Evolutionary conservation across 495 filamentous ascomycete genomes (phyloP), one percentile per base, ranked within the genome.

Genomic region (Tuber melanosporum): DNA sequence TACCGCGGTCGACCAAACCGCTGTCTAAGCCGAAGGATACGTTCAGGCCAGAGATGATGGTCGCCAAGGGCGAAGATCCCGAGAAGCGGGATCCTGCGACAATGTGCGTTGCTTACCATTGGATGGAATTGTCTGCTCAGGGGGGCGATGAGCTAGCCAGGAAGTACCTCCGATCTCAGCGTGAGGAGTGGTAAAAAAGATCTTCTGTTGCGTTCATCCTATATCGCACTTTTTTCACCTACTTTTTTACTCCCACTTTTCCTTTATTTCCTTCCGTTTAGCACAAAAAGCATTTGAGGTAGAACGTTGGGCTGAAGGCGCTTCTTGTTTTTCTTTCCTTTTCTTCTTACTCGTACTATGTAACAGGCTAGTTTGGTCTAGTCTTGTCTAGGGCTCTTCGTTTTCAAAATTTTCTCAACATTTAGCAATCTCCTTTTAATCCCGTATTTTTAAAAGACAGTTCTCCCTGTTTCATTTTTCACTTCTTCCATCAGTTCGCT

Each of bases 51-150:
- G 91, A 94, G 79, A 90, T 94, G 85, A 93, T 95, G 88, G 92
- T 93, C 75, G 88, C 89, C 82, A 90, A 89, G 78, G 85, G 89
- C 71, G 86, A 87, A 71, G 88, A 88, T 76, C 87, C 88, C 70
- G 89, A 91, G 20, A 86, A 91, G 66, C 90, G 90, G 72, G 94
- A 99, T 83, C 94, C 95, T 26, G 90, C 91, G 71, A 93, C 93
- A 15, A 97, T 99, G 92, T 97, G 95, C 82, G 88, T 98, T 74
- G 95, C 96, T 6, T 92, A 97, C 82, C 95, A 99, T 86, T 99
- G 95, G 95, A 98, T 98, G 95, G 94, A 94, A 86, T 86, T 94
- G 77, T 94, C 93, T 62, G 92, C 93, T 75, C 89, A 87, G 73
- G 94, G 95, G 49, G 94, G 94, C 15, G 95, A 99, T 84, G 89